Evolutionary conservation across 176 grass and related monocot genomes (phyloP), one percentile per base, ranked within the genome.

Genomic region (Ensete ventricosum): DNA sequence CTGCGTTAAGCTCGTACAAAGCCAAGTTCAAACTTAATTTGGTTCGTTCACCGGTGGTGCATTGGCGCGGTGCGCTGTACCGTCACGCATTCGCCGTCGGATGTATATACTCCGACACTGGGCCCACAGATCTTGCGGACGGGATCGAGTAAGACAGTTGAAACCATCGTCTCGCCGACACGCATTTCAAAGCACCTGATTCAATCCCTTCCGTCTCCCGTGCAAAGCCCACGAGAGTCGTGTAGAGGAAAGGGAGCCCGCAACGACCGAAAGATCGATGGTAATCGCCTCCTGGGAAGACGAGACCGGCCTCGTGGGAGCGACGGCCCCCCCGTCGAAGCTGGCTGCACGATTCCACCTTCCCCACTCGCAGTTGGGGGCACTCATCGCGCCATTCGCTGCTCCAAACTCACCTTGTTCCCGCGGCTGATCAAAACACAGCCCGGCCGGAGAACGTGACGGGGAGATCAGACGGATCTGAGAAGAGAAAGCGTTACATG

Each of bases 401-500:
- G 57, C 57, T 17, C 57, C 13, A 9, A 43, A 70, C 0, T 75
- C 81, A 8, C 78, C 81, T 43, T 43, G 34, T 43, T 43, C 34
- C 8, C 1, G 13, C 29, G 11, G 24, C 57, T 43, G 77, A 73
- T 1, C 71, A 70, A 27, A 48, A 23, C 25, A 14, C 48, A 48
- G 67, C 48, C 12, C 14, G 57, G 57, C 57, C 34, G 34, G 17
- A 19, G 23, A 77, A 19, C 0, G 34, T 6, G 34, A 43, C 4
- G 34, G 34, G 34, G 34, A 43, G n/a, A 73, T 23, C 51, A 21
- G 50, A 24, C 17, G 52, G n/a, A 17, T 11, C 16, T 9, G 71
- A 11, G 71, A 64, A 50, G 34, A 43, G 34, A 6, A 63, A 60
- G 70, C 83, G 78, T 64, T 73, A 71, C 5, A 59, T 19, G 5